Percentiles rank a stretch among this genome's conserved stretches.
These are phyloP conservation scores for Fusarium sp. DNA, from an alignment of 2,329 filamentous ascomycete species.

Conservation along the genomic window DNA sequence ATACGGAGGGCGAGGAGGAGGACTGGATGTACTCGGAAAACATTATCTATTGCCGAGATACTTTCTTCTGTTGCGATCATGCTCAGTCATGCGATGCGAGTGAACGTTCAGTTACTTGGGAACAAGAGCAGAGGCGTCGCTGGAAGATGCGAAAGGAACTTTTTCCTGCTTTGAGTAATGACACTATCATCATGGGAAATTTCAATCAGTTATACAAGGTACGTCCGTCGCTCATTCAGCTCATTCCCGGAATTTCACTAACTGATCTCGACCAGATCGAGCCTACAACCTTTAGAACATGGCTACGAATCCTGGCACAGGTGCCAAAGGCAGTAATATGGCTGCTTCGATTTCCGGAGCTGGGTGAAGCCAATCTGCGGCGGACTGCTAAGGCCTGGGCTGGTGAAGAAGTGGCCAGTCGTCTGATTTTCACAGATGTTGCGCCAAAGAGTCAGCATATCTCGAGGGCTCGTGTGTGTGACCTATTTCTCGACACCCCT, in stretches of 20 bases:
- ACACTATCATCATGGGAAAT: conserved; percentile 92
- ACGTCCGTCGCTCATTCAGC: conserved; percentile 44
- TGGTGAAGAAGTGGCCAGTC: conserved; percentile 82
- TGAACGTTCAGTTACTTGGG: conserved; percentile 79
- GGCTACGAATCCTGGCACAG: conserved; percentile 88
- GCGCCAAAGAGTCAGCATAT: conserved; percentile 96
- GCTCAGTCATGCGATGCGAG: conserved; percentile 84
- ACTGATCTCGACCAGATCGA: conserved; percentile 76
- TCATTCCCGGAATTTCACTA: background rate
- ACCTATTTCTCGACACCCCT: conserved; percentile 95
- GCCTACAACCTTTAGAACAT: conserved; percentile 93
- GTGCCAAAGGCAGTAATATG: conserved; percentile 92
- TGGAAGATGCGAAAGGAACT: conserved; percentile 95
- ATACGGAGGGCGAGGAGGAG: conserved; percentile 75
- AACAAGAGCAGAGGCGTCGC: conserved; percentile 81
- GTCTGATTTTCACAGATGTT: conserved; percentile 95
- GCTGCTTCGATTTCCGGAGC: conserved; percentile 95
- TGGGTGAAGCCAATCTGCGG: conserved; percentile 87
- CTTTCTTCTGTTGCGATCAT: conserved; percentile 98
- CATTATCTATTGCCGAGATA: conserved; percentile 92
- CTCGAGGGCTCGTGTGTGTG: conserved; percentile 87
- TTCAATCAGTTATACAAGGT: conserved; percentile 99
- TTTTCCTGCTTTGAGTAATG: conserved; percentile 84
- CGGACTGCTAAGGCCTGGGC: conserved; percentile 87
- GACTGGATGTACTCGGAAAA: conserved; percentile 98